Percentiles rank a stretch among this genome's conserved stretches.
Conservation (phyloP, 2,329 filamentous ascomycete species). For the Fusarium sororula region DNA sequence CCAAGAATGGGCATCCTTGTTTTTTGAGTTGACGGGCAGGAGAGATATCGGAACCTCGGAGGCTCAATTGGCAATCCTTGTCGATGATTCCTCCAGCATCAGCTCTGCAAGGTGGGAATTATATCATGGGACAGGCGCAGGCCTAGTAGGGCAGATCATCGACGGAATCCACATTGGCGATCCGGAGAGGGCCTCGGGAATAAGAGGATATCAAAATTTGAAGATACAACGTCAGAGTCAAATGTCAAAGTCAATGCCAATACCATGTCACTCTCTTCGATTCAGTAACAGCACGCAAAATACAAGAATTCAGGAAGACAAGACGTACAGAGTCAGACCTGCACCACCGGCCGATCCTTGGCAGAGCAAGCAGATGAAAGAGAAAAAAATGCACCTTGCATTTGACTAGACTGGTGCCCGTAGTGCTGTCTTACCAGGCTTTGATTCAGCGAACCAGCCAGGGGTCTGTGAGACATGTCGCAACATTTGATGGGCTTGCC, state of each 20-base stretch:
- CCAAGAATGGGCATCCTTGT: constrained; percentile 30
- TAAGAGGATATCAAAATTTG: not conserved
- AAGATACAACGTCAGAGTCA: not conserved
- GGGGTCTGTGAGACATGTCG: constrained; percentile 27
- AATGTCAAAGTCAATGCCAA: constrained; percentile 14
- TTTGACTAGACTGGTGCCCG: not conserved
- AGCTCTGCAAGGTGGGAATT: constrained; percentile 4
- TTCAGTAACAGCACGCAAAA: not conserved
- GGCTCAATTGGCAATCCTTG: constrained; percentile 23
- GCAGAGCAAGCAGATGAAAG: constrained; percentile 14
- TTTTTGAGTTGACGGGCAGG: constrained; percentile 8
- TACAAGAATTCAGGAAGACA: constrained; percentile 1
- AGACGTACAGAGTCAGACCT: constrained; percentile 19
- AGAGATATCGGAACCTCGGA: not conserved
- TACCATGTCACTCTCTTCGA: not conserved
- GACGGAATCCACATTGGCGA: constrained; percentile 14
- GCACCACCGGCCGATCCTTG: constrained; percentile 14
- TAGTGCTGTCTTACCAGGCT: constrained; percentile 19
- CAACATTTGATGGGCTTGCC: constrained; percentile 17
- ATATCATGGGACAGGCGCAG: constrained; percentile 19
- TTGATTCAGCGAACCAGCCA: constrained; percentile 20
- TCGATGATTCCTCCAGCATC: constrained; percentile 1
- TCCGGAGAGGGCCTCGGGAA: constrained; percentile 21
- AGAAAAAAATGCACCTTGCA: not conserved
- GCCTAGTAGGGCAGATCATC: constrained; percentile 26